Conservation (phyloP, 352 stramenopile genomes). For the Phytophthora chlamydospora region DNA sequence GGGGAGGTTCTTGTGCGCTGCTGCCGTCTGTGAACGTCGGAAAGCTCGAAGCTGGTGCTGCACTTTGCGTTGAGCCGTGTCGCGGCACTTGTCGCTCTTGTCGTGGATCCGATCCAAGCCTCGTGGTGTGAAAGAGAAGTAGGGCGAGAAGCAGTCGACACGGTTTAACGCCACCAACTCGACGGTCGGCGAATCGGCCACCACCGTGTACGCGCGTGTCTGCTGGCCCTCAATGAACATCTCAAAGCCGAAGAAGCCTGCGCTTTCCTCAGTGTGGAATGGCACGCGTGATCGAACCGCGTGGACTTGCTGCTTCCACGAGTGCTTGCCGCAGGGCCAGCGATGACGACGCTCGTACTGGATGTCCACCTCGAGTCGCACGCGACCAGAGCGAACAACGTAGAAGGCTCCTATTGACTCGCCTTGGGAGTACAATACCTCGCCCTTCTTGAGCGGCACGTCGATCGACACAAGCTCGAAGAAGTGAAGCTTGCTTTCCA, state of each 20-base stretch:
- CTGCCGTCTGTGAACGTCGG: conserved; percentile 32
- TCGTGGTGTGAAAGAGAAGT: conserved; percentile 72
- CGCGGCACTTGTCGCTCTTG: conserved; percentile 53
- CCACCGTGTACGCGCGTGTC: conserved; percentile 56
- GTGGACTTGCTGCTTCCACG: conserved; percentile 65
- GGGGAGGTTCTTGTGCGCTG: conserved; percentile 27
- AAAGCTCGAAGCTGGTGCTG: conserved; percentile 65
- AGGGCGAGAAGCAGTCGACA: conserved; percentile 75
- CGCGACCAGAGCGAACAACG: conserved; percentile 59
- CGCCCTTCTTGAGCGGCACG: conserved; percentile 60
- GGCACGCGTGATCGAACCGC: conserved; percentile 54
- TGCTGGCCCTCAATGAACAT: conserved; percentile 70
- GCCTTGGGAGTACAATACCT: conserved; percentile 64
- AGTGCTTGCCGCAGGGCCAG: conserved; percentile 55
- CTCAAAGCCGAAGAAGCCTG: conserved; percentile 73
- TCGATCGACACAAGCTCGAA: conserved; percentile 82
- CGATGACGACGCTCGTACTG: conserved; percentile 72
- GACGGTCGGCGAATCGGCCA: conserved; percentile 56
- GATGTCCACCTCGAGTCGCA: conserved; percentile 71
- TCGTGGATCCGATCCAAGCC: conserved; percentile 64
- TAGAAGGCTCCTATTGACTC: conserved; percentile 75
- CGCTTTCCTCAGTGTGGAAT: conserved; percentile 55
- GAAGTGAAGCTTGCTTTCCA: conserved; percentile 79
- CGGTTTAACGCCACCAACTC: conserved; percentile 72
- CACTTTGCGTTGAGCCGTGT: conserved; percentile 49